Evolutionary conservation across 2,329 filamentous ascomycete genomes (phyloP), one percentile per base, ranked within the genome.

Genomic region (Claviceps fusiformis): DNA sequence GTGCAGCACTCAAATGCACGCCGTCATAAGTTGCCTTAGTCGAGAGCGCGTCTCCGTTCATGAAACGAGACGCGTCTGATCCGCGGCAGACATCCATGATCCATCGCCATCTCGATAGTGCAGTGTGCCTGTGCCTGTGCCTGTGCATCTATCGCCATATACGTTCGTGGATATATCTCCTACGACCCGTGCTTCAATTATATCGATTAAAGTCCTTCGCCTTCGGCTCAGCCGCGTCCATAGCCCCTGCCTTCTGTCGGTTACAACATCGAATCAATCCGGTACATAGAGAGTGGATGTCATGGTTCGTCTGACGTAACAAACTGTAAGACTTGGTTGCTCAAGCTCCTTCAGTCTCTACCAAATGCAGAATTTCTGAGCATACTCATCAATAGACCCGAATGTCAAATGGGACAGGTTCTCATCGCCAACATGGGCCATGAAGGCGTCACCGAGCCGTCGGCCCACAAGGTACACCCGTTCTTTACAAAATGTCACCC

Each of bases 391-490:
- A 43, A 48, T 17, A 15, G 13, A 24, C 41, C 8, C 13, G 31
- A 27, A 8, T 54, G 17, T 44, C 47, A 51, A 50, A 78, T 77
- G 74, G 72, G 70, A 66, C 66, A 71, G 46, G 62, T 72, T 47
- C 60, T 71, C 56, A 64, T 73, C 54, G 67, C 68, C 61, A 70
- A 64, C 51, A 80, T 79, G 77, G 67, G 68, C 59, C 70, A 70
- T 54, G 67, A 70, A 62, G 68, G 64, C 55, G 59, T 67, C 53
- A 64, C 62, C 57, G 70, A 70, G 54, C 62, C 65, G 10, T 58
- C 63, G 44, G 61, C 63, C 29, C 75, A 73, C 62, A 79, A 77
- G 59, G 62, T 81, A 43, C 79, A 82, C 60, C 79, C 79, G 19
- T 80, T 82, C 67, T 81, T 82, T 62, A 62, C 68, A 44, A 68